Evolutionary conservation across 2,329 filamentous ascomycete species (phyloP).

Genomic region (Lachnellula occidentalis): DNA sequence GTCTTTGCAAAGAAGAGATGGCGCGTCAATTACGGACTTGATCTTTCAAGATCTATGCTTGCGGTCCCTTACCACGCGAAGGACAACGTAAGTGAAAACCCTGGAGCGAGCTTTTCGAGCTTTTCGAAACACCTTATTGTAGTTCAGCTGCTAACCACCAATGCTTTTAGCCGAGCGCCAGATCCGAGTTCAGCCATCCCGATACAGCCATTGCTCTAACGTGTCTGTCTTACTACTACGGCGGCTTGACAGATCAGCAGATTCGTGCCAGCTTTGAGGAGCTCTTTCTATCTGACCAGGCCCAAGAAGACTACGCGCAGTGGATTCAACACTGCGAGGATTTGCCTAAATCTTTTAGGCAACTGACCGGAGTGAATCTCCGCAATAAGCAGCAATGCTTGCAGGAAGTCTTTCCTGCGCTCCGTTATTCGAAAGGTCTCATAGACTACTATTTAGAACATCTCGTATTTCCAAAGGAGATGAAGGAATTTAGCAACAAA

Average conservation of each 20-base stretch:
- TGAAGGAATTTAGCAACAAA: constrained; percentile 57
- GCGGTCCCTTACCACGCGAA: constrained; percentile 65
- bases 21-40: constrained; percentile 55
- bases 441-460: constrained; percentile 58
- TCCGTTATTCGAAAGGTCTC: constrained; percentile 45
- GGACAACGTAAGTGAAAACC: constrained; percentile 36
- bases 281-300: constrained; percentile 46
- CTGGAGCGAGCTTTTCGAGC: not conserved
- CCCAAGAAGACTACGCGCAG: constrained; percentile 41
- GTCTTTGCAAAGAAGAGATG: constrained; percentile 41
- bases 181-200: constrained; percentile 62
- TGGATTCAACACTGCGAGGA: constrained; percentile 38
- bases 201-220: constrained; percentile 61
- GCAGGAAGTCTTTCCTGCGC: constrained; percentile 43
- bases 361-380: constrained; percentile 49
- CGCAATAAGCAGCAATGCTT: constrained; percentile 45
- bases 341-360: constrained; percentile 34
- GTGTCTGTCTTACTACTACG: constrained; percentile 61
- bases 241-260: constrained; percentile 46
- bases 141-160: constrained; percentile 2
- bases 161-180: constrained; percentile 41
- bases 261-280: constrained; percentile 38
- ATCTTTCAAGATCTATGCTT: constrained; percentile 48
- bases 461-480: constrained; percentile 54
- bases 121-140: not conserved